These are phyloP conservation scores for Psilocybe sp. DNA, from an alignment of 768 basidiomycete species.

Conservation along the genomic window DNA sequence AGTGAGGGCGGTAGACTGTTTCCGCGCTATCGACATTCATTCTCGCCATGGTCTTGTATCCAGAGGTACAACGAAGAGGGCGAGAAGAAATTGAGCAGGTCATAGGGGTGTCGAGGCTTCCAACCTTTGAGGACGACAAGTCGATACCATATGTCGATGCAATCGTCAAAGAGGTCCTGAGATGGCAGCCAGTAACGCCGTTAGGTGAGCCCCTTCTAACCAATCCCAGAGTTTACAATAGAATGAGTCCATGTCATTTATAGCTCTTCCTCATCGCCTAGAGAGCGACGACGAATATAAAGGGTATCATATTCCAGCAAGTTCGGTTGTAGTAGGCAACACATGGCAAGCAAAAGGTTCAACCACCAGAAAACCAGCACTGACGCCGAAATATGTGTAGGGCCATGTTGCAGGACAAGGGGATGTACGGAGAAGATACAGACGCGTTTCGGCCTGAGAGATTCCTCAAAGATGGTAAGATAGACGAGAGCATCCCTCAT, in stretches of 20 bases:
- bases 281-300: neutral
- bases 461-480: slow-evolving; percentile 32
- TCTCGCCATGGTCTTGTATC: slow-evolving; percentile 34
- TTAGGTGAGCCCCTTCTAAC: slow-evolving; percentile 15
- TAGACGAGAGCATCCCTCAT: slow-evolving; percentile 13
- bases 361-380: neutral
- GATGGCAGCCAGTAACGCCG: slow-evolving; percentile 26
- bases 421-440: slow-evolving; percentile 42
- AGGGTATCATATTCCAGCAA: slow-evolving; percentile 8
- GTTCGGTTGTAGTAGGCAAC: slow-evolving; percentile 9
- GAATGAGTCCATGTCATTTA: neutral
- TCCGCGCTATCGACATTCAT: slow-evolving; percentile 22
- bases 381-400: slow-evolving; percentile 6
- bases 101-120: slow-evolving; percentile 28
- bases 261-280: slow-evolving; percentile 3
- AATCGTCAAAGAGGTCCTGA: slow-evolving; percentile 29
- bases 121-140: slow-evolving; percentile 28
- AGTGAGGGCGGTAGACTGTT: neutral
- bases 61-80: slow-evolving; percentile 30
- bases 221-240: neutral
- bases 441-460: slow-evolving; percentile 52
- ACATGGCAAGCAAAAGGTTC: slow-evolving; percentile 4
- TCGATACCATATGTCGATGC: slow-evolving; percentile 33
- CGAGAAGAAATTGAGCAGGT: slow-evolving; percentile 31
- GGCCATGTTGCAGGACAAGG: slow-evolving; percentile 46